phyloP scores from a whole-genome alignment of 73 alveolate species.

The Blepharisma japonicum region DNA sequence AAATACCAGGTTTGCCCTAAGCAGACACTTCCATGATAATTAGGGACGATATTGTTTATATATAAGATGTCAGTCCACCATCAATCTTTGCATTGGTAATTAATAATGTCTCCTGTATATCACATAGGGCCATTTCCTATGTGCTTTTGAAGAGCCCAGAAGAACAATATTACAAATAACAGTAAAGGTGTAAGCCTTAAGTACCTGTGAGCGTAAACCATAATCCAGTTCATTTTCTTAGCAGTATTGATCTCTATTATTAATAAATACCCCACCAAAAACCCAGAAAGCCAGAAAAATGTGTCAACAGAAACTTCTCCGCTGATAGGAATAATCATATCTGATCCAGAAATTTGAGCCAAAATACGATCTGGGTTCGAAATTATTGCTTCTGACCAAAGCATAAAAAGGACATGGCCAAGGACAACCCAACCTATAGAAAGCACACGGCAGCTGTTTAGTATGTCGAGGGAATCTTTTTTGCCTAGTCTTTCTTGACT shows the following conservation, averaged over 20 bases:
- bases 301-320: constrained; percentile 46
- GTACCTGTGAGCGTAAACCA: constrained; percentile 41
- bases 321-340: constrained; percentile 23
- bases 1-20: constrained; percentile 48
- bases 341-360: background rate
- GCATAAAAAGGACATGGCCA: constrained; percentile 34
- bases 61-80: constrained; percentile 46
- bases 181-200: constrained; percentile 41
- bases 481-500: constrained; percentile 27
- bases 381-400: constrained; percentile 1
- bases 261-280: constrained; percentile 38
- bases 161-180: constrained; percentile 26
- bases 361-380: background rate
- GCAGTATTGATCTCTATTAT: constrained; percentile 9
- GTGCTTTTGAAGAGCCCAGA: background rate
- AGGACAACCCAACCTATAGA: constrained; percentile 44
- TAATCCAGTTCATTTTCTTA: background rate
- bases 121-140: constrained; percentile 55
- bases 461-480: constrained; percentile 24
- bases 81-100: constrained; percentile 22
- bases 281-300: constrained; percentile 42
- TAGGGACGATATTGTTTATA: constrained; percentile 39
- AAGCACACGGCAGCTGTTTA: constrained; percentile 43
- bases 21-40: constrained; percentile 27
- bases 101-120: background rate